Base-by-base conservation (phyloP, 1,139 yeast genomes). In the Yamadazyma dendronema region DNA sequence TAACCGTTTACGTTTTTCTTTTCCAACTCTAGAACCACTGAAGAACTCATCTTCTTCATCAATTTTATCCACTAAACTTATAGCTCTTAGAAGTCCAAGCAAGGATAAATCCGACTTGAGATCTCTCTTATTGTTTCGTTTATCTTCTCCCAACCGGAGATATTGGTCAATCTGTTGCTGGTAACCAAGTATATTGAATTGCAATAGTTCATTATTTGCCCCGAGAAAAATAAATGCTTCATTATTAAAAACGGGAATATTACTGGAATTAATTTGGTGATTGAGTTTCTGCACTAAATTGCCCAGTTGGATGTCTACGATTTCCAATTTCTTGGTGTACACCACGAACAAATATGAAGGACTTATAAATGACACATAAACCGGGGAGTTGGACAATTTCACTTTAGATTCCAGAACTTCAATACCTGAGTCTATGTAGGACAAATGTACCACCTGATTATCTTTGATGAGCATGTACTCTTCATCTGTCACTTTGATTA, bases 291-390 rank as follows among this genome's bases (percentile, higher is more conserved):
- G 81, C 15, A 77, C 57, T 4, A 65, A 24, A 16, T 61, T 63
- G 0, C 81, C 81, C 25, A 60, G 63, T 15, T 59, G 62, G 16
- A 63, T 50, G 39, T 77, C 80, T 11, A 72, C 41, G 0, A 79
- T 46, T 38, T 76, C 80, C 1, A 79, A 47, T 34, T 58, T 64
- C 38, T 70, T 70, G 28, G 59, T 51, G 34, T 65, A 64, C 2
- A 69, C 50, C 1, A 65, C 47, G n/a, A 77, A 44, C 11, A 78
- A 43, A 46, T 78, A 79, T 1, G 61, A 50, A 1, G 85, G 84
- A 30, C 59, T 51, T 34, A 76, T 54, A 31, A 57, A 61, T 8
- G 62, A 49, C 3, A 71, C 56, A 26, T 46, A 53, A 50, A 44
- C 3, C 74, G 77, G 70, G 10, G 60, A 47, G 2, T 58, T 44